phyloP scores from a whole-genome alignment of 345 rosid species.

The Citrus unshiu region DNA sequence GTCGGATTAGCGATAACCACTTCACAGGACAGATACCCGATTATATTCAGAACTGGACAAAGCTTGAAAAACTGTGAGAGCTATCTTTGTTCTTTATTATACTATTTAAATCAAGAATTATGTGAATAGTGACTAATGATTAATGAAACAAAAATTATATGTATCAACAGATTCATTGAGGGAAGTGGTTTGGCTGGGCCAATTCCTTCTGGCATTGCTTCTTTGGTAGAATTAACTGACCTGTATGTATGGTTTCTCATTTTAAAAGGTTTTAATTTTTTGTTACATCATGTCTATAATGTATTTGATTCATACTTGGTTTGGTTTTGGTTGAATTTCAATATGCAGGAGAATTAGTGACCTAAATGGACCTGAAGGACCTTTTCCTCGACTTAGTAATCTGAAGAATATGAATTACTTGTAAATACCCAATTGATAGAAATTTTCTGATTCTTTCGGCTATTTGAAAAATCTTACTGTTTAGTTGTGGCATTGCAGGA shows the following conservation, averaged over 20 bases:
- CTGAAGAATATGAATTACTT: conserved; percentile 24
- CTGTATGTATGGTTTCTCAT: conserved; percentile 21
- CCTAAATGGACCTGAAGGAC: conserved; percentile 33
- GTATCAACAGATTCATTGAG: conserved; percentile 30
- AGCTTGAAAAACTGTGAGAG: conserved; percentile 42
- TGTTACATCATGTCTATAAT: neutral
- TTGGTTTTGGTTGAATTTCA: neutral
- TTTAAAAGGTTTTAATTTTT: too few species aligned
- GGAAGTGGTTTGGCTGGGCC: conserved; percentile 60
- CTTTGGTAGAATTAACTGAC: conserved; percentile 20
- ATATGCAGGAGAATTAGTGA: conserved; percentile 56
- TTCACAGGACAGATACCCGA: conserved; percentile 51
- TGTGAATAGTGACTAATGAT: neutral
- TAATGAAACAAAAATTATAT: neutral
- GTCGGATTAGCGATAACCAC: conserved; percentile 47
- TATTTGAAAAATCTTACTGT: neutral
- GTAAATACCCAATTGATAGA: conserved; percentile 20
- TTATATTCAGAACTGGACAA: conserved; percentile 52
- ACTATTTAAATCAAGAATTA: neutral
- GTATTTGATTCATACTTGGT: neutral
- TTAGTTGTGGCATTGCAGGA: conserved; percentile 25
- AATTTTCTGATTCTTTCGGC: neutral
- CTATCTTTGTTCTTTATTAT: neutral
- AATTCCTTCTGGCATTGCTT: conserved; percentile 39
- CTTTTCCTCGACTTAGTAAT: conserved; percentile 31